Conservation (phyloP, 768 basidiomycete genomes). For the Pisolithus marmoratus region DNA sequence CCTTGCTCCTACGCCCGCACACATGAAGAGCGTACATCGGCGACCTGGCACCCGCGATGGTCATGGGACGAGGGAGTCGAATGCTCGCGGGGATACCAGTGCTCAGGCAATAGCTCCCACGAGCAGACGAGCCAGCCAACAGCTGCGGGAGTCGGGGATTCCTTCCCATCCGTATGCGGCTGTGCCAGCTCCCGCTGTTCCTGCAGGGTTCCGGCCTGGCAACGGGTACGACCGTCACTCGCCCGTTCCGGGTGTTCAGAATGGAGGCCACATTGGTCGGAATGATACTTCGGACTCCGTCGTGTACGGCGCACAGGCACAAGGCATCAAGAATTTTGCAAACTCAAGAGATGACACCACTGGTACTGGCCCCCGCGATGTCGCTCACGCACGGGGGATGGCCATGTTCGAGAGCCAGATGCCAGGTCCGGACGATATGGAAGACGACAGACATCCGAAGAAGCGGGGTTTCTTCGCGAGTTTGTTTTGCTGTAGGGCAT, state of each 20-base stretch:
- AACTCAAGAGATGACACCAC: slow-evolving; percentile 51
- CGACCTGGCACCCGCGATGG: slow-evolving; percentile 41
- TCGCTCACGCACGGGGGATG: slow-evolving; percentile 44
- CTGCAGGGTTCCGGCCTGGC: slow-evolving; percentile 46
- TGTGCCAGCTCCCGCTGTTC: slow-evolving; percentile 40
- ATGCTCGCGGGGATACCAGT: slow-evolving; percentile 41
- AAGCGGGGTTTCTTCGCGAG: slow-evolving; percentile 58
- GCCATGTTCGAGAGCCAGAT: slow-evolving; percentile 65
- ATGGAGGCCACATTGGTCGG: slow-evolving; percentile 37
- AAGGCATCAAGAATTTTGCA: slow-evolving; percentile 43
- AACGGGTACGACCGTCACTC: slow-evolving; percentile 55
- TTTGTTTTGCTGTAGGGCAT: slow-evolving; percentile 68
- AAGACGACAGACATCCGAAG: slow-evolving; percentile 61
- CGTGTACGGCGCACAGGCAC: slow-evolving; percentile 50
- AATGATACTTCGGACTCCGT: slow-evolving; percentile 63
- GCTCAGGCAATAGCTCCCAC: slow-evolving; percentile 64
- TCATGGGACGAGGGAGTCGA: slow-evolving; percentile 45
- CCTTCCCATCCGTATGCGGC: slow-evolving; percentile 70
- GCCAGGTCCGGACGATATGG: slow-evolving; percentile 52
- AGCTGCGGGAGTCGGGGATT: slow-evolving; percentile 46
- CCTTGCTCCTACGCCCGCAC: slow-evolving; percentile 59
- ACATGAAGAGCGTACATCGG: slow-evolving; percentile 54
- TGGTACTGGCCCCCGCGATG: slow-evolving; percentile 31
- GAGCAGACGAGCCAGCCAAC: slow-evolving; percentile 65
- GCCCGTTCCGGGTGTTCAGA: slow-evolving; percentile 33